Base-by-base conservation (phyloP, 805 yeast species). In the Grigorovia yakushimaensis region DNA sequence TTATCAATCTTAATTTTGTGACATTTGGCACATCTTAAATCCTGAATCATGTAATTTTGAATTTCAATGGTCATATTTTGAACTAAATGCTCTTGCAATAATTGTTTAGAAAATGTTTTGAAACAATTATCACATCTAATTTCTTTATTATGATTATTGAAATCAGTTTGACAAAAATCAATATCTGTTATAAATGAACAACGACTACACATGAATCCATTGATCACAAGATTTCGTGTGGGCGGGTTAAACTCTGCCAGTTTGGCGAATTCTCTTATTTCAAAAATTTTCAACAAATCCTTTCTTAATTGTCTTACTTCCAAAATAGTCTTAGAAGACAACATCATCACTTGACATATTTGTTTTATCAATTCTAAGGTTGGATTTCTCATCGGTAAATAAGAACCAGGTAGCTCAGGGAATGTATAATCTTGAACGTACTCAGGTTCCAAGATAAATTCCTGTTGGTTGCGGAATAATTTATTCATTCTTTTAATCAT, bases 231-330 rank as follows among this genome's bases (percentile, higher is more conserved):
- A 0, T 85, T 75, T 0, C 85, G 71, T 44, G 93, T 77, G 15
- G 96, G 96, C 59, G 88, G 79, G 39, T 62, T 66, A 65, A 88
- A 89, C 17, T 70, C 70, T 1, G 91, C 86, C 48, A 80, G 86
- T 3, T 75, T 75, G 52, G 87, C 81, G 66, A 93, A 93, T 60
- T 93, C 98, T 50, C 83, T 79, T 38, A 89, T 75, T 27, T 88
- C 95, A 54, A 94, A 77, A 5, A 84, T 64, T 2, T 75, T 72
- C 36, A 93, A 71, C 51, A 94, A 67, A 47, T 84, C 88, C 51
- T 84, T 80, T 48, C 96, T 73, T 47, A 93, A 64, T 50, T 82
- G 64, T 52, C 96, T 72, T 23, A 79, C 84, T 59, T 89, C 97
- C 35, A 87, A 69, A 42, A 73, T 75, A 44, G 89, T 69, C 43